Conservation (phyloP, 495 filamentous ascomycete genomes). For the Aspergillus baeticus region DNA sequence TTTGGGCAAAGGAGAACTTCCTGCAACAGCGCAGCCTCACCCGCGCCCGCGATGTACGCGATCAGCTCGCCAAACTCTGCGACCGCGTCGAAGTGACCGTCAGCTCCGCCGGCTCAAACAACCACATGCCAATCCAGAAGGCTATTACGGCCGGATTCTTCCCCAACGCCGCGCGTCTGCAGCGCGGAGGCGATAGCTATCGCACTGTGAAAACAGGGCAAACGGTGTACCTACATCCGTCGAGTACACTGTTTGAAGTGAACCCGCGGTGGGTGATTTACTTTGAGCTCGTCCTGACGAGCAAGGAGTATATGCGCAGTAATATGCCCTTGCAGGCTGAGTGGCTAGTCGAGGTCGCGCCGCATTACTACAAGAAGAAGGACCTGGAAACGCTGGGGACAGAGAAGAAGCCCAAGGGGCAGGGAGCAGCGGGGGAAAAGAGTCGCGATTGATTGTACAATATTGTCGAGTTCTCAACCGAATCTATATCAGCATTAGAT, state of each 20-base stretch:
- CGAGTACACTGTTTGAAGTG: slow-evolving; percentile 73
- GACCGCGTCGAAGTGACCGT: slow-evolving; percentile 84
- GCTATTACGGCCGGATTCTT: slow-evolving; percentile 93
- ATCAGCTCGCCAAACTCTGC: slow-evolving; percentile 92
- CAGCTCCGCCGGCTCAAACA: slow-evolving; percentile 65
- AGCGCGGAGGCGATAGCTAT: slow-evolving; percentile 84
- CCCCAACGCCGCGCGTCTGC: slow-evolving; percentile 84
- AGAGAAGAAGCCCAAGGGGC: slow-evolving; percentile 75
- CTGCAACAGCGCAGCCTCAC: slow-evolving; percentile 84
- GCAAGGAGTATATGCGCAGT: slow-evolving; percentile 90
- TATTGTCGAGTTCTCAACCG: slow-evolving; percentile 4
- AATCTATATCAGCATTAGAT: background rate
- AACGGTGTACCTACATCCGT: slow-evolving; percentile 89
- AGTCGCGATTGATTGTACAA: slow-evolving; percentile 30
- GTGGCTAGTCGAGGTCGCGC: slow-evolving; percentile 89
- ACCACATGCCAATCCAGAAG: slow-evolving; percentile 77
- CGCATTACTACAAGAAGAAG: slow-evolving; percentile 93
- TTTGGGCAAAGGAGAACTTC: slow-evolving; percentile 94
- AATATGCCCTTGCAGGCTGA: slow-evolving; percentile 80
- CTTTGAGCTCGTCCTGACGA: slow-evolving; percentile 89
- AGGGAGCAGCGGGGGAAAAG: slow-evolving; percentile 51
- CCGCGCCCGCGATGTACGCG: slow-evolving; percentile 86
- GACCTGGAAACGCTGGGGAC: slow-evolving; percentile 79
- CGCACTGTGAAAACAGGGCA: slow-evolving; percentile 91
- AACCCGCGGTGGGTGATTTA: slow-evolving; percentile 91